These are phyloP conservation scores for Cladosporium cucumerinum DNA, from an alignment of 2,329 filamentous ascomycete species.

Conservation along the genomic window DNA sequence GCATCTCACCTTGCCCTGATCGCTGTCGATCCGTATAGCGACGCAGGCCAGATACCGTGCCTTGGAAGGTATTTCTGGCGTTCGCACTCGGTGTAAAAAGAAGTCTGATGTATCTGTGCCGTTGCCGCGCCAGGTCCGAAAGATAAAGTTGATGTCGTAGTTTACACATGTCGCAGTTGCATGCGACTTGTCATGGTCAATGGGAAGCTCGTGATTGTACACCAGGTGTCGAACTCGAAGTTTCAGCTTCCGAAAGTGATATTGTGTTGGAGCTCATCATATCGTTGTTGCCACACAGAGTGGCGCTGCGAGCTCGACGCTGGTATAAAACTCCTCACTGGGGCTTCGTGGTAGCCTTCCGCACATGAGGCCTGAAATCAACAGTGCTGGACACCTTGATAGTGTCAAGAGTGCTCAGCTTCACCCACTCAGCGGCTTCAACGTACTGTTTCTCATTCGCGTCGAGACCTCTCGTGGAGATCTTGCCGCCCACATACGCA, in stretches of 20 bases:
- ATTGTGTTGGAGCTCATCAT: background rate
- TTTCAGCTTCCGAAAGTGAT: background rate
- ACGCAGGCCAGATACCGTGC: background rate
- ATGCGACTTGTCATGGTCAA: background rate
- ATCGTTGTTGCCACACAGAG: background rate
- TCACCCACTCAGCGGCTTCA: slow-evolving; percentile 15
- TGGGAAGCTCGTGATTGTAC: background rate
- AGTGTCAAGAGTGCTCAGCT: slow-evolving; percentile 4
- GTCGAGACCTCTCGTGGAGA: background rate
- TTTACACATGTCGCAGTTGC: background rate
- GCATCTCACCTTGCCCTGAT: background rate
- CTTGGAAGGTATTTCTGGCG: background rate
- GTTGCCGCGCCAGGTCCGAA: background rate
- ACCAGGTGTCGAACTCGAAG: background rate
- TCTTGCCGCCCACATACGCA: slow-evolving; percentile 8
- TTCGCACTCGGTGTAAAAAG: background rate
- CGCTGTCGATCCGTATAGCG: background rate
- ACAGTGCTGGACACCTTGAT: slow-evolving; percentile 15
- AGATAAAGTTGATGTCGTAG: background rate
- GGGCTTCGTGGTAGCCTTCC: background rate
- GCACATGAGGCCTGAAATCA: slow-evolving; percentile 7
- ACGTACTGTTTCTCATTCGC: slow-evolving; percentile 9
- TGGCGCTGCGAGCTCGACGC: background rate
- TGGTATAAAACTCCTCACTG: background rate
- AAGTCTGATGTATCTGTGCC: background rate